Conservation (phyloP, 176 grass and related monocot species). For the Carex littledalei region DNA sequence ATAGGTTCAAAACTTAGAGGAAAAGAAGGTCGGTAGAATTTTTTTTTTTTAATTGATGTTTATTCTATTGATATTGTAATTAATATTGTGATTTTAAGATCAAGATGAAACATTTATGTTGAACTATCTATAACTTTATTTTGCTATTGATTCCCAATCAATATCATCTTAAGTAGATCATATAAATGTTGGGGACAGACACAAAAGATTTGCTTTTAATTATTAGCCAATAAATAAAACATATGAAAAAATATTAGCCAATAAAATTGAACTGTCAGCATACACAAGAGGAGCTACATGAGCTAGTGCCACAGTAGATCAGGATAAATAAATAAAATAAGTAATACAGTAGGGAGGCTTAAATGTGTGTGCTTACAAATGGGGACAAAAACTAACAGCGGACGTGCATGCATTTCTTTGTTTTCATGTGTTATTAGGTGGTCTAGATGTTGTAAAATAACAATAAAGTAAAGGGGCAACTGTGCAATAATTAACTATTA, state of each 20-base stretch:
- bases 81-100: not conserved
- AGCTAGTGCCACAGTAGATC: not conserved
- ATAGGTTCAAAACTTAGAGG: not conserved
- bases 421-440: constrained; percentile 19
- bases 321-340: not conserved
- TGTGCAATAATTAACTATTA: not conserved
- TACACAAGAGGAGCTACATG: not conserved
- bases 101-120: not conserved
- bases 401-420: constrained; percentile 22
- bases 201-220: not conserved
- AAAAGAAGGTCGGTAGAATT: not conserved
- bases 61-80: not conserved
- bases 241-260: not conserved
- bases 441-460: constrained; percentile 12
- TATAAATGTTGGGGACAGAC: not conserved
- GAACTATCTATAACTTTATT: not conserved
- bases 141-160: not conserved
- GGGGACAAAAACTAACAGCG: constrained; percentile 13
- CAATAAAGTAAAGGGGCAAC: not conserved
- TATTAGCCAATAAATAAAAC: not conserved
- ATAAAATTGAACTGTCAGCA: not conserved
- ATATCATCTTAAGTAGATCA: not conserved
- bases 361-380: not conserved
- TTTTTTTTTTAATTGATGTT: not conserved
- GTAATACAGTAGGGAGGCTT: not conserved